phyloP scores from a whole-genome alignment of 2,329 filamentous ascomycete species.

The Pseudogymnoascus sp. region DNA sequence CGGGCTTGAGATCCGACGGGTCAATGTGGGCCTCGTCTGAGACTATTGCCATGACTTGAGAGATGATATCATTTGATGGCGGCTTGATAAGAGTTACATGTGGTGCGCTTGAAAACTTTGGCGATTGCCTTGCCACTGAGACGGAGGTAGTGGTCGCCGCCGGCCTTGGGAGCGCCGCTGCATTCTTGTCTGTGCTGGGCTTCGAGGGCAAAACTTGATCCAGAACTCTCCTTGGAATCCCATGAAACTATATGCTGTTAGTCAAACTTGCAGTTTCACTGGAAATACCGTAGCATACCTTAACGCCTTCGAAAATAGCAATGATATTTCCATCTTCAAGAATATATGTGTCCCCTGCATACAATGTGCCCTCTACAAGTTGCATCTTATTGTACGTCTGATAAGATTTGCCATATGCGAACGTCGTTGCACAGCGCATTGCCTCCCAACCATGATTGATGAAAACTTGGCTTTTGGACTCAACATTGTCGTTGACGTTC shows the following conservation, averaged over 20 bases:
- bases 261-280: not conserved
- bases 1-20: constrained; percentile 20
- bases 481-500: constrained; percentile 49
- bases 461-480: constrained; percentile 46
- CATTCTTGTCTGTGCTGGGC: not conserved
- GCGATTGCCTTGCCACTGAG: no score
- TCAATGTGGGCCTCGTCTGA: constrained; percentile 26
- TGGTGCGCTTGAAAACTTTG: not conserved
- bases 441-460: constrained; percentile 54
- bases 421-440: constrained; percentile 41
- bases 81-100: not conserved
- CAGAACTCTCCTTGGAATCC: not conserved
- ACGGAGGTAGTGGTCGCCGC: not conserved
- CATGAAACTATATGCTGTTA: not conserved
- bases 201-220: not conserved
- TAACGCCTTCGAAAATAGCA: constrained; percentile 20
- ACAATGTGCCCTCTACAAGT: constrained; percentile 37
- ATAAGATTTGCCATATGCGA: constrained; percentile 40
- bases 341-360: constrained; percentile 46
- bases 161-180: not conserved
- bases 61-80: not conserved
- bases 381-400: constrained; percentile 52
- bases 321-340: constrained; percentile 35
- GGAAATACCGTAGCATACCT: constrained; percentile 22
- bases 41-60: constrained; percentile 20